phyloP scores from a whole-genome alignment of 2,329 filamentous ascomycete genomes.

The Myrmaecium sp. region DNA sequence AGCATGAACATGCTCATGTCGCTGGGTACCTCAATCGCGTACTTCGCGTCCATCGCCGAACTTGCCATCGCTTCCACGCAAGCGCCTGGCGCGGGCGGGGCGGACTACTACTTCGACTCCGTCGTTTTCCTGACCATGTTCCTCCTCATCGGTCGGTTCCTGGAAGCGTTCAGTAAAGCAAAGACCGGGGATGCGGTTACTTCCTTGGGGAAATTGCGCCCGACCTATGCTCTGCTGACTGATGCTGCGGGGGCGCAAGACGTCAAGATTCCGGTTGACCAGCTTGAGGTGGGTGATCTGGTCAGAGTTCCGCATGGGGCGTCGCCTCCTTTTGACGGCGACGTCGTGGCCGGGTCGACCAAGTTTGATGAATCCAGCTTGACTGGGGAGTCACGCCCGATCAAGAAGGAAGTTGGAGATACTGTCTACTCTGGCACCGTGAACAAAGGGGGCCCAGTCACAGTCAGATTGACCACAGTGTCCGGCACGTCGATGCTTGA shows the following conservation, averaged over 20 bases:
- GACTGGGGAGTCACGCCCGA: slow-evolving; percentile 57
- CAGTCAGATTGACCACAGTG: slow-evolving; percentile 45
- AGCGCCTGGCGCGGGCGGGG: slow-evolving; percentile 15
- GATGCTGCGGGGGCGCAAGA: slow-evolving; percentile 22
- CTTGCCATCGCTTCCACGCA: slow-evolving; percentile 42
- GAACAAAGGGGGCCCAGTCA: slow-evolving; percentile 49
- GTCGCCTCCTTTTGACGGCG: slow-evolving; percentile 72
- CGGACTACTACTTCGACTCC: slow-evolving; percentile 62
- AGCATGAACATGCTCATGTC: slow-evolving; percentile 95
- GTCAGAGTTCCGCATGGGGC: slow-evolving; percentile 63
- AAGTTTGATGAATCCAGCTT: slow-evolving; percentile 80
- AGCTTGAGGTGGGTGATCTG: slow-evolving; percentile 37
- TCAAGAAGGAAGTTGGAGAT: slow-evolving; percentile 47
- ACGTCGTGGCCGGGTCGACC: slow-evolving; percentile 38
- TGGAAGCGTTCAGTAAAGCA: slow-evolving; percentile 83
- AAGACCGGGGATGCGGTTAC: slow-evolving; percentile 77
- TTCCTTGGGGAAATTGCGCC: slow-evolving; percentile 59
- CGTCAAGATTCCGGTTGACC: slow-evolving; percentile 41
- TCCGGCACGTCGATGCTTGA: slow-evolving; percentile 61
- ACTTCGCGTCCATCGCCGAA: slow-evolving; percentile 64
- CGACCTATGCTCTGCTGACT: slow-evolving; percentile 58
- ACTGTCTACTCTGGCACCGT: slow-evolving; percentile 56
- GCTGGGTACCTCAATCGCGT: slow-evolving; percentile 74
- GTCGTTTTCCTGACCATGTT: slow-evolving; percentile 88
- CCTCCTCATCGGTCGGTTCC: slow-evolving; percentile 53